phyloP scores from a whole-genome alignment of 2,329 filamentous ascomycete genomes.

The Teratosphaeria gauchensis region DNA sequence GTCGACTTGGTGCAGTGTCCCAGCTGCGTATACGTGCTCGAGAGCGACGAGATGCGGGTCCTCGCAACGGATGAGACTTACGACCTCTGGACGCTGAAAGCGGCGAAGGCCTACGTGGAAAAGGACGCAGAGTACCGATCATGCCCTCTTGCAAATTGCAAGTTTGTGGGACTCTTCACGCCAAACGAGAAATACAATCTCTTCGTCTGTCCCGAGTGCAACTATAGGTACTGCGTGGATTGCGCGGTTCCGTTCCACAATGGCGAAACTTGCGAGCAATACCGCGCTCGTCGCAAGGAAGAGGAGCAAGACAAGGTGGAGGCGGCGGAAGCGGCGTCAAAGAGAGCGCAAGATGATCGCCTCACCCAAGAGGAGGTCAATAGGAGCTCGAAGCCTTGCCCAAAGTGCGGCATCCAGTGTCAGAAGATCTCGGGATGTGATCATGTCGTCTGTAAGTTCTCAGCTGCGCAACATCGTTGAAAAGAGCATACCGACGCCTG shows the following conservation, averaged over 20 bases:
- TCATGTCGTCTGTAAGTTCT: conserved; percentile 10
- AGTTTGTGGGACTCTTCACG: conserved; percentile 10
- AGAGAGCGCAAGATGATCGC: conserved; percentile 1
- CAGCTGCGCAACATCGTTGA: too few species aligned
- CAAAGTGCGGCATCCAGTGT: conserved; percentile 10
- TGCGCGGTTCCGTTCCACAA: conserved; percentile 16
- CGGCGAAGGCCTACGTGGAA: conserved; percentile 1
- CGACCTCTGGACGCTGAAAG: conserved; percentile 7
- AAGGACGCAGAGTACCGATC: conserved; percentile 3
- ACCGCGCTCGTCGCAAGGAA: conserved; percentile 1
- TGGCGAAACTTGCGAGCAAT: conserved; percentile 12
- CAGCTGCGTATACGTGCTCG: conserved; percentile 9
- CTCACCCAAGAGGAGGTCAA: conserved; percentile 1
- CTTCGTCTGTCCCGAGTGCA: conserved; percentile 13
- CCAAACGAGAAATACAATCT: conserved; percentile 11
- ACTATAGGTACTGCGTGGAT: conserved; percentile 9
- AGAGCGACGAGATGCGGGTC: conserved; percentile 6
- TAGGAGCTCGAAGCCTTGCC: conserved; percentile 9
- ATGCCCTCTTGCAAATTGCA: conserved; percentile 7
- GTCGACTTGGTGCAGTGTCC: conserved; percentile 8
- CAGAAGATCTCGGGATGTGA: conserved; percentile 16
- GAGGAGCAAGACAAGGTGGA: neutral
- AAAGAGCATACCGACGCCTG: too few species aligned
- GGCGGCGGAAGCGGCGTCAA: too few species aligned
- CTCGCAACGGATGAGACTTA: conserved; percentile 4